Evolutionary conservation across 495 filamentous ascomycete species (phyloP), one percentile per base, ranked within the genome.

Genomic region (Penicillium lividum): DNA sequence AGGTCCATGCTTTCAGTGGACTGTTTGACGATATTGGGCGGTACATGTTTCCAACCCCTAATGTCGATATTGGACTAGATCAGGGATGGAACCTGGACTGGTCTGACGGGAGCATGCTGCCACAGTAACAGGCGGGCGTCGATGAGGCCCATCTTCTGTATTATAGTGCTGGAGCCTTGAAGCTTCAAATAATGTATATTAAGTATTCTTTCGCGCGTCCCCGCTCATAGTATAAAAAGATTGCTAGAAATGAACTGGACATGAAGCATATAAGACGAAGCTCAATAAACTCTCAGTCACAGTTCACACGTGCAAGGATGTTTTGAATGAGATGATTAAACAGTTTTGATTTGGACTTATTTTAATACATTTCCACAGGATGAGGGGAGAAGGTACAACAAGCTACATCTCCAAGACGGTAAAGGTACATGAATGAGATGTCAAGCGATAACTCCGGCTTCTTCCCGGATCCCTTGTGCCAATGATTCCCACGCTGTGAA

Each of bases 351-450:
- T 48, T 56, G 15, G 34, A 43, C 46, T 67, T 59, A 30, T 62
- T 59, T 67, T 53, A 61, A 65, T 67, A 65, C 67, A 67, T 64
- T 64, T 61, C 57, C 59, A 65, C 53, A 50, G 61, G 54, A 61
- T 53, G 51, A 70, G 66, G 66, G 61, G 64, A 70, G 64, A 73
- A 59, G 52, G 58, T 54, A 67, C 60, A 63, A 61, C 22, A 65
- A 38, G 68, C 60, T 68, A 73, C 78, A 73, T 69, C 82, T 81
- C 76, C 83, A 69, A 72, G 68, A 72, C 61, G 70, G 64, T 73
- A 74, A 65, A 72, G 62, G 59, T 74, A 76, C 63, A 72, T 72
- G 63, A 66, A 69, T 69, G 73, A 69, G 64, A 70, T 66, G n/a
- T 69, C 71, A 68, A 66, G 54, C 58, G 60, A 68, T 66, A 76